Base-by-base conservation (phyloP, 2,329 filamentous ascomycete genomes). In the Orbilia oligospora region DNA sequence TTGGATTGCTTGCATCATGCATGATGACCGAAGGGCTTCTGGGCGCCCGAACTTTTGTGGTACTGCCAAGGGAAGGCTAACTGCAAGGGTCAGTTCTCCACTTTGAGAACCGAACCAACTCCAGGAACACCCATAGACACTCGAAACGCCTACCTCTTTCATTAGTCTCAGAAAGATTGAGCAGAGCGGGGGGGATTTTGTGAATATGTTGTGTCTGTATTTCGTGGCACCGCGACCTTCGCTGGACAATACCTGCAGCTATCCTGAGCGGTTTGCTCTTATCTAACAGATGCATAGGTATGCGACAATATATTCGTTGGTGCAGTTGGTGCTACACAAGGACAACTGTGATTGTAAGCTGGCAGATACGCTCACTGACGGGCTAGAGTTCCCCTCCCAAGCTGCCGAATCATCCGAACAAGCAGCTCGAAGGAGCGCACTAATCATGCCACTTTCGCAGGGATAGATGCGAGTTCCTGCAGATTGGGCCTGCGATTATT, bases 1-100 rank as follows among this genome's bases (percentile, higher is more conserved):
- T 77, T 65, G 24, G 51, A 77, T 77, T 70, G 66, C 73, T 66
- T 71, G 73, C 73, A 66, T 77, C 33, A 77, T 77, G 73, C 73
- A 77, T 48, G 41, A 77, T 77, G 73, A 77, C 73, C 58, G 67
- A 77, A 71, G 51, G 66, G 73, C 73, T 77, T 71, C 58, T 46
- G 65, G 65, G 53, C 66, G 46, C 61, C 67, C 61, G 61, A 67
- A 36, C 24, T 73, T 55, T 73, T 63, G 65, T 73, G 70, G 61
- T 67, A 64, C 67, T 61, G 73, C 73, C 73, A 77, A 77, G 73
- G 49, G 44, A 12, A 24, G 64, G 61, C 73, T 77, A 77, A 51
- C 73, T 67, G 51, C 53, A 76, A 64, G 66, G 72, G 53, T 71
- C 33, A 77, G 73, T 55, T 66, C 70, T 61, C 69, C 61, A 58